Evolutionary conservation across 2,329 filamentous ascomycete genomes (phyloP).

Genomic region (Fusarium guadeloupense): DNA sequence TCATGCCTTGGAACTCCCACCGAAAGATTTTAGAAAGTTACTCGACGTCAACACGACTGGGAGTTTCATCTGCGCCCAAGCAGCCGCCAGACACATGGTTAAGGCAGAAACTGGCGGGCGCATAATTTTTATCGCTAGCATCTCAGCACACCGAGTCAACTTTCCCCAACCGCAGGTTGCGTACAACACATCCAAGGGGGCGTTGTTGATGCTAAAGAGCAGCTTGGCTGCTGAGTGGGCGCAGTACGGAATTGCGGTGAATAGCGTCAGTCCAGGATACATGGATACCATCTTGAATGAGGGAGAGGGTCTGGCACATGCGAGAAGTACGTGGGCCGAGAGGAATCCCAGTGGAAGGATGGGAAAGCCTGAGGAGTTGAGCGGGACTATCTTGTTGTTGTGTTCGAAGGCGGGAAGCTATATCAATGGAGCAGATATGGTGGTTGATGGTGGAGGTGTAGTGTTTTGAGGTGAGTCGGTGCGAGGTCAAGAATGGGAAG

Average conservation of each 20-base stretch:
- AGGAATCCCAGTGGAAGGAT: constrained; percentile 71
- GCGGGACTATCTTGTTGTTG: constrained; percentile 67
- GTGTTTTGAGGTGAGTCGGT: constrained; percentile 20
- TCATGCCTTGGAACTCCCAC: constrained; percentile 67
- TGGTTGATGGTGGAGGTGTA: constrained; percentile 65
- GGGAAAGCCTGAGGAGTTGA: constrained; percentile 69
- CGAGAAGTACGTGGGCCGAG: constrained; percentile 63
- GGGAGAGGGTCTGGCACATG: constrained; percentile 56
- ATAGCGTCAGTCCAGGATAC: constrained; percentile 76
- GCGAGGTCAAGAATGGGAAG: too few relatives aligned
- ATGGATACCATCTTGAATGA: constrained; percentile 81
- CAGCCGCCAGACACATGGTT: constrained; percentile 65
- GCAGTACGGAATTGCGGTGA: constrained; percentile 73
- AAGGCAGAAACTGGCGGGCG: constrained; percentile 61
- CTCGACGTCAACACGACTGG: constrained; percentile 79
- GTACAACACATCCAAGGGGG: constrained; percentile 79
- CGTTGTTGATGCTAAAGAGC: constrained; percentile 68
- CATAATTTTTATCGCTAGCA: constrained; percentile 73
- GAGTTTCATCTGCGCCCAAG: constrained; percentile 75
- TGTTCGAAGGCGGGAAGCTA: constrained; percentile 69
- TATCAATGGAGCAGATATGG: constrained; percentile 71
- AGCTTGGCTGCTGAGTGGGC: constrained; percentile 69
- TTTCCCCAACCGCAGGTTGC: constrained; percentile 76
- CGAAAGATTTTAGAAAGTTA: constrained; percentile 68
- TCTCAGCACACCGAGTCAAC: constrained; percentile 74